Conservation (phyloP, 306 rosid genomes). For the Vigna trinervia region DNA sequence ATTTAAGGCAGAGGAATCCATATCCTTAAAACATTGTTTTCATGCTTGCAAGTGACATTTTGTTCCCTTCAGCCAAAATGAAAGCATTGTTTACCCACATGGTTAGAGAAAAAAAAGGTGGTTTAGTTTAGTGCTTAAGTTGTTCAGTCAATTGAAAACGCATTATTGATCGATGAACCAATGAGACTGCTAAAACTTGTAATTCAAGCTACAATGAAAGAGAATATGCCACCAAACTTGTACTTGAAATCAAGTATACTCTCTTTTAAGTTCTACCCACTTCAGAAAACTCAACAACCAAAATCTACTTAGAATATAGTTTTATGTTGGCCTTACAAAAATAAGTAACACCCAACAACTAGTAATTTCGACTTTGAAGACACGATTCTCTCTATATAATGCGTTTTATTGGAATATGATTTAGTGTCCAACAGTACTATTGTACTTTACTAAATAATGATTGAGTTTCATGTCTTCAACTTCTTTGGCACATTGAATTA, state of each 20-base stretch:
- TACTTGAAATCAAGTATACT: slow-evolving; percentile 28
- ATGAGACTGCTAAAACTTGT: slow-evolving; percentile 39
- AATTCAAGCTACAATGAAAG: slow-evolving; percentile 47
- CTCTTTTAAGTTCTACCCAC: slow-evolving; percentile 32
- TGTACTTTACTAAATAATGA: slow-evolving; percentile 30
- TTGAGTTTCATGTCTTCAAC: slow-evolving; percentile 17
- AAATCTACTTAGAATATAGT: slow-evolving; percentile 10
- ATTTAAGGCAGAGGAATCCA: slow-evolving; percentile 33
- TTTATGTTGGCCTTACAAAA: slow-evolving; percentile 17
- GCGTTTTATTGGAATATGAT: neutral
- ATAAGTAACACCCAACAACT: slow-evolving; percentile 39
- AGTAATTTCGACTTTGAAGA: slow-evolving; percentile 54
- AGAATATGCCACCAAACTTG: slow-evolving; percentile 39
- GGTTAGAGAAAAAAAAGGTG: neutral
- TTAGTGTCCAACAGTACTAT: neutral
- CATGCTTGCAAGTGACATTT: slow-evolving; percentile 40
- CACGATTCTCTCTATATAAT: slow-evolving; percentile 18
- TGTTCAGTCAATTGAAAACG: neutral
- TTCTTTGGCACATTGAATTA: neutral
- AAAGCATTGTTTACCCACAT: slow-evolving; percentile 5
- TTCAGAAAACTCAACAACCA: slow-evolving; percentile 38
- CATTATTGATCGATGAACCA: slow-evolving; percentile 34
- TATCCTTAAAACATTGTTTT: slow-evolving; percentile 27
- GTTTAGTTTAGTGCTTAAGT: neutral
- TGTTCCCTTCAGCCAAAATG: slow-evolving; percentile 40